phyloP scores from a whole-genome alignment of 1,284 basidiomycete species.

The Puccinia horiana region DNA sequence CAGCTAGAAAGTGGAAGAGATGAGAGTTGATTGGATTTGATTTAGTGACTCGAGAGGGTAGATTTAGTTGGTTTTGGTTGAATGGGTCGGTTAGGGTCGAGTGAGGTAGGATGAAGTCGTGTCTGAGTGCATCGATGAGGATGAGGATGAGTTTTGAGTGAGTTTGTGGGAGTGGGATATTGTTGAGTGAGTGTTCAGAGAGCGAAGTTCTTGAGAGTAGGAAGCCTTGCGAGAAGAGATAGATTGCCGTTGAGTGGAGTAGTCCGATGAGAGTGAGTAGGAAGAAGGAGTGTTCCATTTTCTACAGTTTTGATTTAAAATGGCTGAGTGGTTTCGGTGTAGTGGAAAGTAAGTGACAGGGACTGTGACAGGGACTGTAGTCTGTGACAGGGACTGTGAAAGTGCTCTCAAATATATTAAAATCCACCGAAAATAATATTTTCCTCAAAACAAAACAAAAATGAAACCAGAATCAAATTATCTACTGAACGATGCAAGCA shows the following conservation, averaged over 20 bases:
- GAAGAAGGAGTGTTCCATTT: constrained; percentile 15
- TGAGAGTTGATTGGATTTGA: constrained; percentile 71
- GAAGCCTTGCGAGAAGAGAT: constrained; percentile 82
- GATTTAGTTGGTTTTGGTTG: constrained; percentile 77
- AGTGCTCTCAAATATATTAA: too few species aligned
- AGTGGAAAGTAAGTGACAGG: too few species aligned
- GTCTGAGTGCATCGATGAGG: constrained; percentile 89
- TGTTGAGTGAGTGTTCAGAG: not conserved
- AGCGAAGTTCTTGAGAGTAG: constrained; percentile 74
- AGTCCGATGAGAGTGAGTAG: constrained; percentile 66
- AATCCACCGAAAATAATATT: not conserved
- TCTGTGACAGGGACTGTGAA: too few species aligned
- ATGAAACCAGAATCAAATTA: not conserved
- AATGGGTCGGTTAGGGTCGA: constrained; percentile 70
- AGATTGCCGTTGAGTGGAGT: constrained; percentile 62
- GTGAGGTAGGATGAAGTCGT: constrained; percentile 83
- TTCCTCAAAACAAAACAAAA: not conserved
- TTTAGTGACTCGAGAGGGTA: constrained; percentile 72
- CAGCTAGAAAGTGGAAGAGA: constrained; percentile 83
- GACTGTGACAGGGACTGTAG: too few species aligned
- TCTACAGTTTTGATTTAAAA: too few species aligned
- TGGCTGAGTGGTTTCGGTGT: too few species aligned
- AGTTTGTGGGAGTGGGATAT: constrained; percentile 62
- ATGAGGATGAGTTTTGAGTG: constrained; percentile 79
- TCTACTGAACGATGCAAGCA: not conserved